Conservation (phyloP, 192 early-diverging fungal species). For the Coemansia sp. region DNA sequence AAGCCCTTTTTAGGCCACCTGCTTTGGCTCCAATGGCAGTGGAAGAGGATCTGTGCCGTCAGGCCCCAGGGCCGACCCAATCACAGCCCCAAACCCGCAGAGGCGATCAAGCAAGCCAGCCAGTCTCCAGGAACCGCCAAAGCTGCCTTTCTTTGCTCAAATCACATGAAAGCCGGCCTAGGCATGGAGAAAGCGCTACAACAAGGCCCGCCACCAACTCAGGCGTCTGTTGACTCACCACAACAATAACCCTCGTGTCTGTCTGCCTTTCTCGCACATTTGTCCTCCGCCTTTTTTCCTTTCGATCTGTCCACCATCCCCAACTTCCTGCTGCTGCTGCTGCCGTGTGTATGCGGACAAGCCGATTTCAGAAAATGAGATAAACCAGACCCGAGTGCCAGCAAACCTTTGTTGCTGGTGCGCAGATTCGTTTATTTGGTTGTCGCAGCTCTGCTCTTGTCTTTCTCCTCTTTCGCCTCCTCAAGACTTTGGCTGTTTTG, state of each 20-base stretch:
- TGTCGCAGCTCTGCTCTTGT: neutral
- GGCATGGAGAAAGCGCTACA: neutral
- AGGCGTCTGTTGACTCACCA: slow-evolving; percentile 1
- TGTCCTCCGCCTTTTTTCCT: neutral
- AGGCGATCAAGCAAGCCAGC: too few species aligned
- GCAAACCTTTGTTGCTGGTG: neutral
- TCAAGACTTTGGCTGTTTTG: neutral
- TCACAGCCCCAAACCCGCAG: too few species aligned
- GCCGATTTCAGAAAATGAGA: neutral
- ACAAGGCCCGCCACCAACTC: neutral
- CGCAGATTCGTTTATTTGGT: neutral
- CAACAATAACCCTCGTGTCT: neutral
- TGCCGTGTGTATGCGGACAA: neutral
- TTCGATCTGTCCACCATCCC: neutral
- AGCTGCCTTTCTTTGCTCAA: neutral
- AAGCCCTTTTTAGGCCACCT: too few species aligned
- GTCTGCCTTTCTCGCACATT: neutral
- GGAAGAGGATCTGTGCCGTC: too few species aligned
- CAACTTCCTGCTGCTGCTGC: neutral
- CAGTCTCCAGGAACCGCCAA: neutral
- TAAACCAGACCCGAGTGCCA: neutral
- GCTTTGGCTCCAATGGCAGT: too few species aligned
- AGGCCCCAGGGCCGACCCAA: too few species aligned
- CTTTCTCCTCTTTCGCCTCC: slow-evolving; percentile 5
- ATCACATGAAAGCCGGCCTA: neutral